Base-by-base conservation (phyloP, 768 basidiomycete species). In the Leccinum pellstonianum region DNA sequence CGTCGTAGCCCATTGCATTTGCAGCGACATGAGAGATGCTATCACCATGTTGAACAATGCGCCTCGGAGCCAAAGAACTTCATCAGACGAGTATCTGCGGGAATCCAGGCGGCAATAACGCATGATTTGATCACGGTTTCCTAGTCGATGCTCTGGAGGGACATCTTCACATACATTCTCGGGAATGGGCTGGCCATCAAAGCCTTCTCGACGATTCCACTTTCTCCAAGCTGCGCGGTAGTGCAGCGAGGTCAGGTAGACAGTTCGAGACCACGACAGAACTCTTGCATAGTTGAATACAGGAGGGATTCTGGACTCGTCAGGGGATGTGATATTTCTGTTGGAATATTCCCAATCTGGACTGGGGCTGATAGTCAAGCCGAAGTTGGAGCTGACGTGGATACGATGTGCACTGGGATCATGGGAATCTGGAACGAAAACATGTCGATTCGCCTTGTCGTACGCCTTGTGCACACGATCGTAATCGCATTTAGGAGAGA, bases 401-500 rank as follows among this genome's bases (percentile, higher is more conserved):
- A 38, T 55, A 21, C 43, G 31, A 7, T 25, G 8, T 14, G 54
- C 46, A 4, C 5, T 35, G 8, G 52, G 49, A 8, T 64, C 14
- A 15, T 52, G 19, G 19, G 19, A 6, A 19, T 19, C 25, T n/a
- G 49, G 54, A 3, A 52, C 56, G 14, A 58, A 58, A 0, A 21
- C 59, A 1, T 10, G 49, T 46, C 25, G 48, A 12, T 67, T 68
- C 1, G 67, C 67, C 46, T 54, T 58, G 31, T 57, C 0, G 25
- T 66, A 68, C 21, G 59, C 64, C 1, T 59, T 51, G 2, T 56
- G 57, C 23, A 80, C 66, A 7, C 76, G 72, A 3, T 43, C 29
- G 3, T 68, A 67, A 60, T 79, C 75, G 51, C 76, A 77, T 58
- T 79, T 75, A 0, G 79, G 78, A 0, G 78, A 76, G 8, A 79